phyloP scores from a whole-genome alignment of 1,284 basidiomycete species.

The Inonotus hispidus region DNA sequence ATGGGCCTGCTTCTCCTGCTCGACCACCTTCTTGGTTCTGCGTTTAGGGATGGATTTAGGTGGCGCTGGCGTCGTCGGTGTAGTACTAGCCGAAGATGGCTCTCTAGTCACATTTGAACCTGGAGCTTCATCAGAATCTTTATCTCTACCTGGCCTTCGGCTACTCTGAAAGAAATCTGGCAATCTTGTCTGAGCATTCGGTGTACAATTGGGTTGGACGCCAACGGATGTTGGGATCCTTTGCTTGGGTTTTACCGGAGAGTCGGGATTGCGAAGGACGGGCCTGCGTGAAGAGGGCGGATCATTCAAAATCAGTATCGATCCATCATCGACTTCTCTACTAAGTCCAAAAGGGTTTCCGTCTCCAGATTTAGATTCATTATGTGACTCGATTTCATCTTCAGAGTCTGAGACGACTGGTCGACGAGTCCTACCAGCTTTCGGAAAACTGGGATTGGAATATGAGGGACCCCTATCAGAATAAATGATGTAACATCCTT shows the following conservation, averaged over 20 bases:
- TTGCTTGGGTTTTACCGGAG: conserved; percentile 14
- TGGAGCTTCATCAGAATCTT: neutral
- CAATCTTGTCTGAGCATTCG: neutral
- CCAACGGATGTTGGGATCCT: conserved; percentile 2
- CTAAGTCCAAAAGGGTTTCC: conserved; percentile 9
- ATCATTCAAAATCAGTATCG: conserved; percentile 46
- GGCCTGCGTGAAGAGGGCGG: conserved; percentile 43
- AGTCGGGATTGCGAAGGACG: conserved; percentile 25
- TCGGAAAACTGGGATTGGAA: neutral
- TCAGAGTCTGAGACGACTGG: conserved; percentile 35
- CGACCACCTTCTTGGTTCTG: conserved; percentile 40
- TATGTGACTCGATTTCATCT: conserved; percentile 12
- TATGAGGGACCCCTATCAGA: too few species aligned
- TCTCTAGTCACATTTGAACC: neutral
- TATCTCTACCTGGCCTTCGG: neutral
- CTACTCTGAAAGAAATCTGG: neutral
- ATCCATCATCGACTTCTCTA: conserved; percentile 31
- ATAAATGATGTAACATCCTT: too few species aligned
- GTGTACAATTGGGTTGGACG: neutral
- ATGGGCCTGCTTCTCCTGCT: conserved; percentile 39
- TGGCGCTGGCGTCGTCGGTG: neutral
- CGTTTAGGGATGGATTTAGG: conserved; percentile 24
- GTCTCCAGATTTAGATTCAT: neutral
- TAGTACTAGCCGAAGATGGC: neutral
- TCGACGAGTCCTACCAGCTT: conserved; percentile 22